Evolutionary conservation across 257 asterid genomes (phyloP).

Genomic region (Nicotiana obtusifolia): DNA sequence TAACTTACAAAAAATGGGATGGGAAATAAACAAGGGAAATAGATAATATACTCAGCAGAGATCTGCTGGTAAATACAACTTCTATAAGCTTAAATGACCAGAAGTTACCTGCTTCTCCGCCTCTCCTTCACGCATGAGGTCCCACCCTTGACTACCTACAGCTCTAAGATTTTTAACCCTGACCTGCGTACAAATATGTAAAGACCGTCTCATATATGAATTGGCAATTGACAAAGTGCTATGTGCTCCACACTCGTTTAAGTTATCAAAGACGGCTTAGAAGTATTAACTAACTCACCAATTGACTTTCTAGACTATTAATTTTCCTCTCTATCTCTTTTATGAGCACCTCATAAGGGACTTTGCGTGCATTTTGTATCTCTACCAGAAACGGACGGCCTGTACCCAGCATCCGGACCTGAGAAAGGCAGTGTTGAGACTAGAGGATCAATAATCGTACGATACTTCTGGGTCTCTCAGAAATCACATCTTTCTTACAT

Average conservation of each 20-base stretch:
- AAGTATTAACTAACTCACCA: constrained; percentile 34
- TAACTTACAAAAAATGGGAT: background rate
- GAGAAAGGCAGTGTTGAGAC: constrained; percentile 11
- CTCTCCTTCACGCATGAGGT: constrained; percentile 97
- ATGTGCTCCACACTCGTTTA: background rate
- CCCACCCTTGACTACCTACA: constrained; percentile 82
- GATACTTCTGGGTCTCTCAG: background rate
- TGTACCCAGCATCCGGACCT: constrained; percentile 96
- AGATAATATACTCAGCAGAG: constrained; percentile 6
- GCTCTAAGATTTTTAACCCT: constrained; percentile 68
- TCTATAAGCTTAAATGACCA: constrained; percentile 4
- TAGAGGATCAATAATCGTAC: constrained; percentile 6
- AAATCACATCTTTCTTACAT: constrained; percentile 43
- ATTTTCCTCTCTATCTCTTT: constrained; percentile 71
- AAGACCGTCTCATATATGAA: background rate
- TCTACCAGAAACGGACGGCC: constrained; percentile 96
- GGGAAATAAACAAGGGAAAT: background rate
- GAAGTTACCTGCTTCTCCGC: constrained; percentile 81
- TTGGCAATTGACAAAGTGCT: background rate
- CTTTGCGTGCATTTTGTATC: constrained; percentile 71
- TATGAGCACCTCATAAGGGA: constrained; percentile 56
- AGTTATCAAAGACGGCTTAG: background rate
- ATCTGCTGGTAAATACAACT: background rate
- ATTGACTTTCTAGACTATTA: constrained; percentile 58
- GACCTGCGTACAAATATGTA: constrained; percentile 41